Base-by-base conservation (phyloP, 768 basidiomycete species). In the Ramaria sp. region DNA sequence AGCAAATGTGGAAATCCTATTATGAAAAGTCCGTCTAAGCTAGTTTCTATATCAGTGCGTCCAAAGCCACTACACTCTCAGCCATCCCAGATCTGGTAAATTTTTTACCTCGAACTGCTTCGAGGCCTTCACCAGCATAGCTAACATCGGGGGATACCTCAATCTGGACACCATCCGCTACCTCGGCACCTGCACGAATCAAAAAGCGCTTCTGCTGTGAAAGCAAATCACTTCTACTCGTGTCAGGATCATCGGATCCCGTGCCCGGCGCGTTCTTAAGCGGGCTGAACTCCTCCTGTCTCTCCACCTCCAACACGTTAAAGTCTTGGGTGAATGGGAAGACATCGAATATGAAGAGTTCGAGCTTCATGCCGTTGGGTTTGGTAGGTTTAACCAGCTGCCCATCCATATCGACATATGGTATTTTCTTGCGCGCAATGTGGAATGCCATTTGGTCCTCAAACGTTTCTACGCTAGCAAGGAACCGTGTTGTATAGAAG, bases 301-400 rank as follows among this genome's bases (percentile, higher is more conserved):
- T 73, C 49, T 79, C 78, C 42, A 96, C 91, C 67, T 97, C 93
- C 64, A 98, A 70, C 38, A 97, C 90, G 27, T 86, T 81, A 60
- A 94, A 91, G 49, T 69, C 73, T 63, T 82, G 67, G 25, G 92
- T 91, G 70, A 80, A 90, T 0, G 94, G 94, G 75, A 99, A 97
- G 43, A 99, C 96, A 69, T 99, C 96, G 64, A 99, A 99, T 30
- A 99, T 88, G 70, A 99, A 99, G 73, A 94, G 74, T 69, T 99
- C 96, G 58, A 99, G 81, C 71, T 99, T 99, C 90, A 98, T 95
- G 57, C 96, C 96, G 67, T 99, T 98, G n/a, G 92, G 88, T 64
- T 83, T 83, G 58, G 70, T 67, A 1, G 96, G 94, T 65, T 93
- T 94, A 65, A 94, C 68, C 3, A 63, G 24, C 57, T 81, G 73